Evolutionary conservation across 441 rosid species (phyloP).

Genomic region (Omphalea diandra): DNA sequence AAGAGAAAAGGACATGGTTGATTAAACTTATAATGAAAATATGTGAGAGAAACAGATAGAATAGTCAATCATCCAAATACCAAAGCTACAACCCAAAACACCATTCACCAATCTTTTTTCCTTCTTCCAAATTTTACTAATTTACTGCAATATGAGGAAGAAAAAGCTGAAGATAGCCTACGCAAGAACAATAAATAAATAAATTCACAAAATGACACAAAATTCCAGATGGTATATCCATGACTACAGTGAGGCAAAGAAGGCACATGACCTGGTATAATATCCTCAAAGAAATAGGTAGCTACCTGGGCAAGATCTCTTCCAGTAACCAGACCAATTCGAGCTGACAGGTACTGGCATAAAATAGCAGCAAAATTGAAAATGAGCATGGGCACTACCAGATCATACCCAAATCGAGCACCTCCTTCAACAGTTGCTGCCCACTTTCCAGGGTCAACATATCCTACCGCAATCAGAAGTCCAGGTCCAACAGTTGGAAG

Average conservation of each 20-base stretch:
- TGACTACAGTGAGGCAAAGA: neutral
- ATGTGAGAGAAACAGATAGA: neutral
- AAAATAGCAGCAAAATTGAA: slow-evolving; percentile 84
- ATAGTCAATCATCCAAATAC: neutral
- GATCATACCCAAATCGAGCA: slow-evolving; percentile 80
- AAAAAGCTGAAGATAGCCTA: neutral
- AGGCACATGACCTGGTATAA: neutral
- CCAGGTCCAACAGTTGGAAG: slow-evolving; percentile 69
- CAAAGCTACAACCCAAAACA: neutral
- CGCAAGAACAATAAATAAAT: neutral
- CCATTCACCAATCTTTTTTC: neutral
- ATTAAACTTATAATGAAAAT: slow-evolving; percentile 13
- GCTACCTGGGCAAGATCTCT: slow-evolving; percentile 88
- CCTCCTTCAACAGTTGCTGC: slow-evolving; percentile 87
- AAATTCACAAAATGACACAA: neutral
- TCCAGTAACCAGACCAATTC: slow-evolving; percentile 75
- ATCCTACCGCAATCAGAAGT: slow-evolving; percentile 73
- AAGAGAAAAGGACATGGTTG: slow-evolving; percentile 2
- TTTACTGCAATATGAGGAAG: neutral
- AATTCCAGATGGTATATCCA: slow-evolving; percentile 1
- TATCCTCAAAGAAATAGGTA: neutral
- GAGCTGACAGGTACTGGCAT: slow-evolving; percentile 87
- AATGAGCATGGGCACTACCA: slow-evolving; percentile 60
- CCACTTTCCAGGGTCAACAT: slow-evolving; percentile 99
- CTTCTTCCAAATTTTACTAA: neutral